Base-by-base conservation (phyloP, 768 basidiomycete species). In the Lactarius tabidus region DNA sequence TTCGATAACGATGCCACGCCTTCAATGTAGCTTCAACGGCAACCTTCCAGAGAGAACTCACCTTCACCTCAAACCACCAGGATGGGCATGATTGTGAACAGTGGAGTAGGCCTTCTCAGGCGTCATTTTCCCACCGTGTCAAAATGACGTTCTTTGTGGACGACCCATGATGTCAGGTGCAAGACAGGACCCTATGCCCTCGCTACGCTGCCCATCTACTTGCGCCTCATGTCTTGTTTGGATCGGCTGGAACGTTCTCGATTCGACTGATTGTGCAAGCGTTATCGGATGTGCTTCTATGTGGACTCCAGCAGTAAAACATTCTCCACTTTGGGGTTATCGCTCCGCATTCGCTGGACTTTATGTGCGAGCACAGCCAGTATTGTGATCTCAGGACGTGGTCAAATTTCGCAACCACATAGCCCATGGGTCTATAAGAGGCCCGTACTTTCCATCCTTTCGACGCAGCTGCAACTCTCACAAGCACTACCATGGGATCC, bases 51-150 rank as follows among this genome's bases (percentile, higher is more conserved):
- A 51, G 43, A 51, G 55, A 35, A 12, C 53, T 10, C 31, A 1
- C 20, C 18, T 15, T 33, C 15, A 14, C 15, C 41, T 55, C 17
- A 5, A 57, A 56, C 41, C 10, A 0, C 65, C 57, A 31, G 28
- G 65, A 66, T 66, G 12, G 65, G 65, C 26, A 43, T 23, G 65
- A 66, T 66, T 35, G 55, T 41, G 60, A 53, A 41, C 10, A 23
- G 12, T 17, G 33, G 33, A 33, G 33, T 52, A 29, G n/a, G 17
- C 28, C 39, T 35, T 52, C 54, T 20, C 41, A n/a, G 33, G 15
- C 23, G 17, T 20, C 33, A 45, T 45, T 23, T 39, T 14, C 38
- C 31, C n/a, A 29, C 17, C 12, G 43, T 41, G 18, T n/a, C n/a
- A n/a, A n/a, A n/a, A 29, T 33, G 26, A 29, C 31, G 33, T 36